Evolutionary conservation across 1,139 yeast genomes (phyloP), one percentile per base, ranked within the genome.

Genomic region (Hyphopichia buzzinii): DNA sequence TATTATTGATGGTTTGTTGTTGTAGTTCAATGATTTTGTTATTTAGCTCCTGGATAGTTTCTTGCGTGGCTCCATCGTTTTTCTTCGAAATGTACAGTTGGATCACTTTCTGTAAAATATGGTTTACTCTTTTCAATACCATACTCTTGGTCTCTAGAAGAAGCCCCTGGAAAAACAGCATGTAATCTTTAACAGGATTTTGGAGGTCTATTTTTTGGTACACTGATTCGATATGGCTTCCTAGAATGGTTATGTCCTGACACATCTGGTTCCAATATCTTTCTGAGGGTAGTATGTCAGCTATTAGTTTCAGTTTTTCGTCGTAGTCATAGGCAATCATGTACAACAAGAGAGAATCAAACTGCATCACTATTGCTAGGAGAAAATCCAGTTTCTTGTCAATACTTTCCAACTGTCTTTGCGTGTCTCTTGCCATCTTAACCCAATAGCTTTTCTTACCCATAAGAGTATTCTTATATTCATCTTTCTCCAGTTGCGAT

Each of bases 321-420:
- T 67, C 73, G 34, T 50, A 59, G 39, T 64, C 70, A 39, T 57
- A 55, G 0, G 68, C 48, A 3, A 67, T 54, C 41, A 62, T 55
- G 33, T 54, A 52, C 29, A 59, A 39, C 8, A 67, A 42, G 8
- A 69, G 39, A 8, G 64, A 50, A 42, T 70, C 75, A 14, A 69
- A 47, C 30, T 56, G 57, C 15, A 63, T 53, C 11, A 64, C 44
- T 4, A 63, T 42, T 2, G 60, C 48, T 4, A 52, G 38, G 10
- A 52, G 49, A 14, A 46, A 57, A 29, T 55, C 59, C 36, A 43
- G 44, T 11, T 54, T 49, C 17, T 34, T 39, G 10, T 34, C 34
- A 26, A 45, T 33, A 8, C 50, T 48, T 8, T 59, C 57, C 6
- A 62, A 46, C 33, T 50, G 52, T 26, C 42, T 44, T 34, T 54